Evolutionary conservation across 2,329 filamentous ascomycete genomes (phyloP).

Genomic region (Diplodia sapinea): DNA sequence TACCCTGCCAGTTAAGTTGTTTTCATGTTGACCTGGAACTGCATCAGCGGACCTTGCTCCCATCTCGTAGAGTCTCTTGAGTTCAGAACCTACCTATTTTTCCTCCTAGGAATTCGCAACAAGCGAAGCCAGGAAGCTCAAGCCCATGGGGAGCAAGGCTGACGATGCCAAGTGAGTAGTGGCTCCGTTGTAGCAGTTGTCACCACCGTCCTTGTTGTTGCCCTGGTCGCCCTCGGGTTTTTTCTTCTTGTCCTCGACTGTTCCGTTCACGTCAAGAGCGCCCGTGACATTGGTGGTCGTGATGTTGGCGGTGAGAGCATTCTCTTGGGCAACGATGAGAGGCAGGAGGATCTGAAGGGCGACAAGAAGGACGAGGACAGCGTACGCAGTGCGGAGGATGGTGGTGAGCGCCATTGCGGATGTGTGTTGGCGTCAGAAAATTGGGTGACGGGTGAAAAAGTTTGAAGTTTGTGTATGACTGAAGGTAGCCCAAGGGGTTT

Average conservation of each 20-base stretch:
- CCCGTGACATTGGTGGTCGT: neutral
- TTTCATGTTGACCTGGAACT: neutral
- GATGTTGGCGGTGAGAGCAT: neutral
- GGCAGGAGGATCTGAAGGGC: neutral
- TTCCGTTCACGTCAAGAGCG: neutral
- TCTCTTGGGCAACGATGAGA: neutral
- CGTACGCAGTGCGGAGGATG: neutral
- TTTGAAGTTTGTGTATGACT: no score
- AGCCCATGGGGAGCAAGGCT: neutral
- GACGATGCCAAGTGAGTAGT: neutral
- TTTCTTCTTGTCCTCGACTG: neutral
- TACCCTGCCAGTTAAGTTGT: neutral
- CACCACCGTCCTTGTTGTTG: neutral
- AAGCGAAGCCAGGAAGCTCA: neutral
- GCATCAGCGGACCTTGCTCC: neutral
- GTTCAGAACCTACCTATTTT: neutral
- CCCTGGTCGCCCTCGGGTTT: neutral
- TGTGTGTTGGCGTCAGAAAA: no score
- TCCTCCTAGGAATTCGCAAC: neutral
- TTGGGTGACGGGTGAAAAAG: no score
- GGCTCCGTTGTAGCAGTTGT: neutral
- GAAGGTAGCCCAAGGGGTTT: no score
- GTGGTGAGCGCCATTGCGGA: neutral
- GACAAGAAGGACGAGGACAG: neutral
- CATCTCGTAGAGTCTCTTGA: neutral